A percentile compares a stretch with the other conserved stretches of the same genome.
Conservation (phyloP, 2,329 filamentous ascomycete genomes). For the Thielaviopsis cerberus region DNA sequence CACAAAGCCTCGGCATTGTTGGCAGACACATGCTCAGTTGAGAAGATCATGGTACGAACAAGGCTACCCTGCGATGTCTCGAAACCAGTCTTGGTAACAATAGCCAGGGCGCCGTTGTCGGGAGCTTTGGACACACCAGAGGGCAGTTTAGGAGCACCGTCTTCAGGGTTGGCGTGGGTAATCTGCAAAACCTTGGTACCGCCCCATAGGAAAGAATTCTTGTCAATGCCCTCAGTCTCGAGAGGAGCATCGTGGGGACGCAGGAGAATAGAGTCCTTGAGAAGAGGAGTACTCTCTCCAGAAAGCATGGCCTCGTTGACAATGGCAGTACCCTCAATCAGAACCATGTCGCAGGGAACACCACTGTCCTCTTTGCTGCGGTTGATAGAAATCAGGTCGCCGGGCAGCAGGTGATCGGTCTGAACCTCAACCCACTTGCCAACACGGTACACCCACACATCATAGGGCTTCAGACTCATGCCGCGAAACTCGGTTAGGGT, state of each 20-base stretch:
- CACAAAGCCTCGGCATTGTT: slow-evolving; percentile 92
- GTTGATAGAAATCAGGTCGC: slow-evolving; percentile 79
- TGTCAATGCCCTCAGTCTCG: slow-evolving; percentile 82
- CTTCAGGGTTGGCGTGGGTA: slow-evolving; percentile 64
- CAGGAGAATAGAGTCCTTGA: slow-evolving; percentile 90
- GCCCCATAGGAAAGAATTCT: slow-evolving; percentile 89
- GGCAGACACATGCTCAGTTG: slow-evolving; percentile 93
- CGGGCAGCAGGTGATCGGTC: slow-evolving; percentile 82
- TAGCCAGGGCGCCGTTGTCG: slow-evolving; percentile 80
- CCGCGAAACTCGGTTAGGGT: slow-evolving; percentile 91
- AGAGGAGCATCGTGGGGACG: slow-evolving; percentile 63
- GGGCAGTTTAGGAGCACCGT: slow-evolving; percentile 49
- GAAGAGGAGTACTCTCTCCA: slow-evolving; percentile 84
- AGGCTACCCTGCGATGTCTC: slow-evolving; percentile 96
- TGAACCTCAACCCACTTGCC: slow-evolving; percentile 75
- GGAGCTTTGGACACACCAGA: slow-evolving; percentile 72
- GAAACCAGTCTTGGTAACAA: slow-evolving; percentile 94
- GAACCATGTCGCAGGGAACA: slow-evolving; percentile 89
- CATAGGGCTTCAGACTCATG: slow-evolving; percentile 98
- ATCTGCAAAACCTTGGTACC: slow-evolving; percentile 95
- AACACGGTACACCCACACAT: slow-evolving; percentile 74
- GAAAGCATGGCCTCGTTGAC: slow-evolving; percentile 99
- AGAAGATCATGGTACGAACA: slow-evolving; percentile 98
- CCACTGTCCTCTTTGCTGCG: slow-evolving; percentile 94
- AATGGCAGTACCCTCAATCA: slow-evolving; percentile 88